phyloP scores from a whole-genome alignment of 495 filamentous ascomycete species.

The Penicillium cataractarum region DNA sequence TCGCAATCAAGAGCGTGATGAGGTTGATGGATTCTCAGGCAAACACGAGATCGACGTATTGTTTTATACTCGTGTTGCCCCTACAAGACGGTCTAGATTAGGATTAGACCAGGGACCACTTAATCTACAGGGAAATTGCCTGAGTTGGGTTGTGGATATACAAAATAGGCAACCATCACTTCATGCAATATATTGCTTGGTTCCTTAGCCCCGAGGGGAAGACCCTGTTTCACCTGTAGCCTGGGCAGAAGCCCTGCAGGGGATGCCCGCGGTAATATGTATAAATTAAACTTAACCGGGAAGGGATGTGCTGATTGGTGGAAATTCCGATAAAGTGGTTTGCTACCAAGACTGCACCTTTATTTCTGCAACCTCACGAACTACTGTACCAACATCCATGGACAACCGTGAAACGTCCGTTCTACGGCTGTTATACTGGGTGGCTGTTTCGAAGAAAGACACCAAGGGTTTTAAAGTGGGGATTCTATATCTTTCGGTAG shows the following conservation, averaged over 20 bases:
- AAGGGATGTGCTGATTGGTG: neutral
- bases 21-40: neutral
- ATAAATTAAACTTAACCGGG: neutral
- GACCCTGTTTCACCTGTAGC: neutral
- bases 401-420: neutral
- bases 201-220: neutral
- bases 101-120: neutral
- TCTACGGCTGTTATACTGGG: neutral
- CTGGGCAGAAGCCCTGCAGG: neutral
- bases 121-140: neutral
- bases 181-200: neutral
- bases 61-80: neutral
- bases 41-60: neutral
- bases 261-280: neutral
- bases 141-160: neutral
- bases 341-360: neutral
- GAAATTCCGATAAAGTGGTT: neutral
- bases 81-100: neutral
- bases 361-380: neutral
- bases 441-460: conserved; percentile 19
- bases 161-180: neutral
- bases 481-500: neutral
- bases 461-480: conserved; percentile 1
- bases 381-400: neutral
- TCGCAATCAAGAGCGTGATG: neutral